Conservation (phyloP, 1,284 basidiomycete genomes). For the Xanthoconium separans region DNA sequence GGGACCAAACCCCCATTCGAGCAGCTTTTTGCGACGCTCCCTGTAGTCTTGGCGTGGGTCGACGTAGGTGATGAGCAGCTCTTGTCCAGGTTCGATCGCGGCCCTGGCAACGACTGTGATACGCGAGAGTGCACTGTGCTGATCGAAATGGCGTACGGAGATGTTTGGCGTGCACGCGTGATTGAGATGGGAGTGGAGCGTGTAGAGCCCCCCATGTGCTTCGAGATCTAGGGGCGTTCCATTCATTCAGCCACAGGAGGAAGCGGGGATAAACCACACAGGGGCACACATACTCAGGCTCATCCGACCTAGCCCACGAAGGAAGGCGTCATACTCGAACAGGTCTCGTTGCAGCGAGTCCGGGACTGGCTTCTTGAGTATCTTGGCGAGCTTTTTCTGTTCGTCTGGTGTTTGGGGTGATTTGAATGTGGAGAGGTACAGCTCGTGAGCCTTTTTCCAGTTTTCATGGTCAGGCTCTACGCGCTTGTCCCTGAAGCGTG, state of each 20-base stretch:
- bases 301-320: constrained; percentile 76
- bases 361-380: constrained; percentile 57
- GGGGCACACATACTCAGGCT: constrained; percentile 63
- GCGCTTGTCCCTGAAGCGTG: constrained; percentile 20
- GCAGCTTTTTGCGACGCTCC: constrained; percentile 56
- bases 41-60: constrained; percentile 57
- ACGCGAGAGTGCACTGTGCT: constrained; percentile 60
- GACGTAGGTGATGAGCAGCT: constrained; percentile 79
- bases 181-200: constrained; percentile 85
- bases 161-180: constrained; percentile 81
- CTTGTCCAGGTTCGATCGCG: constrained; percentile 69
- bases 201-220: constrained; percentile 83
- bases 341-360: constrained; percentile 54
- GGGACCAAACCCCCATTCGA: constrained; percentile 73
- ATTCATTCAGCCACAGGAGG: constrained; percentile 5
- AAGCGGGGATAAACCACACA: neutral
- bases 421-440: constrained; percentile 60
- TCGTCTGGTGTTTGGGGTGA: constrained; percentile 47
- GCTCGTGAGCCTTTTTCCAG: constrained; percentile 62
- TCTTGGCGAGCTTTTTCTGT: constrained; percentile 54
- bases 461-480: constrained; percentile 55
- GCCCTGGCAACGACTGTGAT: constrained; percentile 69
- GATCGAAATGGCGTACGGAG: constrained; percentile 69
- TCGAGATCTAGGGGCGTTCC: constrained; percentile 63
- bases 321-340: constrained; percentile 74